Evolutionary conservation across 495 filamentous ascomycete genomes (phyloP).

Genomic region (Cercophora scortea): DNA sequence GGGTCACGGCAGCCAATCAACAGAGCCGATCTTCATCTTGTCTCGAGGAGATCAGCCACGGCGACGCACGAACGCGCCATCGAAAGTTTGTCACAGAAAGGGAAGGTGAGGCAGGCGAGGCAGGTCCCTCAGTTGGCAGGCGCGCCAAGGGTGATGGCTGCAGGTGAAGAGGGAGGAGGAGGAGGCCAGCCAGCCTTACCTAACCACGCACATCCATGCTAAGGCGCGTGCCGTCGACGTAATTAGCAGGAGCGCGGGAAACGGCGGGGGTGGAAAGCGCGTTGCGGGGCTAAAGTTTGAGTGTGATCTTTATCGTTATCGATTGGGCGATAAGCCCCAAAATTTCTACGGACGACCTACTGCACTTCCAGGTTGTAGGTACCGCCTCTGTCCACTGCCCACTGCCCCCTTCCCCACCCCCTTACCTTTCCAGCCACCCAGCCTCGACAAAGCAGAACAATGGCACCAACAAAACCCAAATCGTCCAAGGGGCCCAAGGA

Average conservation of each 20-base stretch:
- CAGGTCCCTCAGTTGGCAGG: not conserved
- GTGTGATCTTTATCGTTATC: not conserved
- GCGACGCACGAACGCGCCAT: not conserved
- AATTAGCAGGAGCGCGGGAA: too few species aligned
- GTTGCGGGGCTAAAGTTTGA: too few species aligned
- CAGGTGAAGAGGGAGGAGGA: too few species aligned
- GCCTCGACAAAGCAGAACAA: slow-evolving; percentile 6
- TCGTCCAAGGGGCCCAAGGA: slow-evolving; percentile 26
- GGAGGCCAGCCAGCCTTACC: too few species aligned
- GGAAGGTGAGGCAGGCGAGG: not conserved
- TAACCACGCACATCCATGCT: too few species aligned
- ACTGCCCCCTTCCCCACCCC: too few species aligned
- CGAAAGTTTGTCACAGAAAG: not conserved
- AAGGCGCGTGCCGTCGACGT: too few species aligned
- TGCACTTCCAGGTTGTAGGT: too few species aligned
- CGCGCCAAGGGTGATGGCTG: too few species aligned
- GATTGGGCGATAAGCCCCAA: slow-evolving; percentile 6
- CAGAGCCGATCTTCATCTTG: not conserved
- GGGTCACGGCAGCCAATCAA: slow-evolving; percentile 1
- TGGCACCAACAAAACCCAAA: slow-evolving; percentile 39
- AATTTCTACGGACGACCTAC: slow-evolving; percentile 1
- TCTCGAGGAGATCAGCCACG: not conserved
- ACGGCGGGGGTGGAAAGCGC: too few species aligned
- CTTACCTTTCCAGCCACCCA: too few species aligned
- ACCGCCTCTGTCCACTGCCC: not conserved